Percentiles rank a stretch among this genome's conserved stretches.
Conservation (phyloP, 2,329 filamentous ascomycete species). For the Didymella lethalis region DNA sequence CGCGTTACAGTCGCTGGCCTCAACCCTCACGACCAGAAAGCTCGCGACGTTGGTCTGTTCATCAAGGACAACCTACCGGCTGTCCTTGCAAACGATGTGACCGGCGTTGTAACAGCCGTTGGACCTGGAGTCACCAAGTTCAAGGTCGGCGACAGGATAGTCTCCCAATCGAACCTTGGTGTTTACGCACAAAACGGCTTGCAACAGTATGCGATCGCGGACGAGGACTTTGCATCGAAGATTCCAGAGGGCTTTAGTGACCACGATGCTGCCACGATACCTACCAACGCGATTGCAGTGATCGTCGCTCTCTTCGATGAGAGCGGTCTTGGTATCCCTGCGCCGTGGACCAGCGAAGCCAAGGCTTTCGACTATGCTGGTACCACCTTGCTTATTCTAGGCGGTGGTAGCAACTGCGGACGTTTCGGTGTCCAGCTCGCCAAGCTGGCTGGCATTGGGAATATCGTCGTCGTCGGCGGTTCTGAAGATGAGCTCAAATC, state of each 20-base stretch:
- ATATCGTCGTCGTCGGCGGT: slow-evolving; percentile 1
- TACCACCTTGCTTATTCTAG: not conserved
- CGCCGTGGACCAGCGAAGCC: not conserved
- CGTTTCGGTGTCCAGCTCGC: slow-evolving; percentile 2
- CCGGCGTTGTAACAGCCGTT: slow-evolving; percentile 57
- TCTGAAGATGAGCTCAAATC: not conserved
- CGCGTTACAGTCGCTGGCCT: slow-evolving; percentile 1
- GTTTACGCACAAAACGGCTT: not conserved
- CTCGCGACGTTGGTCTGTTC: slow-evolving; percentile 50
- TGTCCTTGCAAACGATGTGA: slow-evolving; percentile 54
- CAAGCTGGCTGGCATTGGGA: slow-evolving; percentile 1
- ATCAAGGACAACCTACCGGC: slow-evolving; percentile 44
- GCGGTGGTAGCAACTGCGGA: slow-evolving; percentile 4
- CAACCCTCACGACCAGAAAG: slow-evolving; percentile 52
- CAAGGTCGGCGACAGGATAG: slow-evolving; percentile 59
- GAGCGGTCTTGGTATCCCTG: slow-evolving; percentile 1
- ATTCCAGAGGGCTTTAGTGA: not conserved
- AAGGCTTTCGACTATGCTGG: not conserved
- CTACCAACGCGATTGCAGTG: slow-evolving; percentile 1
- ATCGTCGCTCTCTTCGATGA: slow-evolving; percentile 4
- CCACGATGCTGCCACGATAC: slow-evolving; percentile 1
- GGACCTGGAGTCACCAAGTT: slow-evolving; percentile 62
- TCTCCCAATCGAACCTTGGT: not conserved
- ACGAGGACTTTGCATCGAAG: not conserved
- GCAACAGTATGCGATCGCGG: not conserved